Evolutionary conservation across 768 basidiomycete genomes (phyloP).

Genomic region (Kwoniella dendrophila): DNA sequence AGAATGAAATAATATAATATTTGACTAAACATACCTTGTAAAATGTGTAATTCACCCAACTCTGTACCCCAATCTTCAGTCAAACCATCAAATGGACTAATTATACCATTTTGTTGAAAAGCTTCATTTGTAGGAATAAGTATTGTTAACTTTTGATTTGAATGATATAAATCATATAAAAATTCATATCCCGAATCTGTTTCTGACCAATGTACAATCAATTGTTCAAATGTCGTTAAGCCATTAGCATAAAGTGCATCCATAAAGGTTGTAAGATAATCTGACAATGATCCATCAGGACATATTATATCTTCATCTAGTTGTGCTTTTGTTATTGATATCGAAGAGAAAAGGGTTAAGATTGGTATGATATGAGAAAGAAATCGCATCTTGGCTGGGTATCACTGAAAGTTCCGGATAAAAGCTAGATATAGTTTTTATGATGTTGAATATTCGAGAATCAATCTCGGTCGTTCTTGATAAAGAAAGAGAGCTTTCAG

Average conservation of each 20-base stretch:
- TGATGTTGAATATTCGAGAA: too few relatives aligned
- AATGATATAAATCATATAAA: conserved; percentile 23
- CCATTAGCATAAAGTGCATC: conserved; percentile 44
- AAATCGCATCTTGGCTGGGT: not conserved
- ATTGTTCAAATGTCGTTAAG: conserved; percentile 42
- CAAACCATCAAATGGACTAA: conserved; percentile 26
- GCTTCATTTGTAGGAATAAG: conserved; percentile 46
- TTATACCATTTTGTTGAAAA: conserved; percentile 32
- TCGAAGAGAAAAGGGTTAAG: conserved; percentile 16
- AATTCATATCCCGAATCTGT: conserved; percentile 37
- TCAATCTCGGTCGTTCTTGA: too few relatives aligned
- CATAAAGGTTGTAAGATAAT: conserved; percentile 40
- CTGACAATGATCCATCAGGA: conserved; percentile 27
- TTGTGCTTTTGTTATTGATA: not conserved
- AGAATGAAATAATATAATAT: not conserved
- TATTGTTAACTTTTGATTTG: conserved; percentile 25
- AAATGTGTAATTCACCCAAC: conserved; percentile 30
- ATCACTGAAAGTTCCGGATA: not conserved
- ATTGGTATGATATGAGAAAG: conserved; percentile 12
- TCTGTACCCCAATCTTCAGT: conserved; percentile 22
- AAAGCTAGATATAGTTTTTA: not conserved
- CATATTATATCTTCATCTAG: conserved; percentile 37
- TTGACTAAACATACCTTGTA: conserved; percentile 21
- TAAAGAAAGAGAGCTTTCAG: too few relatives aligned
- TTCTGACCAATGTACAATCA: conserved; percentile 30